Percentiles rank a stretch among this genome's conserved stretches.
These are phyloP conservation scores for Penicillium sp. DNA, from an alignment of 2,329 filamentous ascomycete genomes.

Conservation along the genomic window DNA sequence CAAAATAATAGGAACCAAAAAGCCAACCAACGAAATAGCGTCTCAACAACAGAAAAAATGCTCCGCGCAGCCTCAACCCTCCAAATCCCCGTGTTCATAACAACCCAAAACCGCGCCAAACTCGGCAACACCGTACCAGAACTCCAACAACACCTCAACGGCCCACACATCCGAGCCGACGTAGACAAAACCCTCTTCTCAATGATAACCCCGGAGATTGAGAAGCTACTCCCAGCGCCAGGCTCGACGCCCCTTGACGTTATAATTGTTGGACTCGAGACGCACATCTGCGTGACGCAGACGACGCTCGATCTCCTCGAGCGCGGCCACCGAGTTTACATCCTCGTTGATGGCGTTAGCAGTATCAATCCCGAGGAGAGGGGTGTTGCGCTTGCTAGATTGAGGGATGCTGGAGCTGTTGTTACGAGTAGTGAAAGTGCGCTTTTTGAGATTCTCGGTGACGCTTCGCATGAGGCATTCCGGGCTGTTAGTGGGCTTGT, in stretches of 20 bases:
- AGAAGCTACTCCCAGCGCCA: conserved; percentile 35
- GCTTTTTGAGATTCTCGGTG: conserved; percentile 85
- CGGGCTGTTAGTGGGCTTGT: conserved; percentile 71
- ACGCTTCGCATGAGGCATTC: conserved; percentile 71
- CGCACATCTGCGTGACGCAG: conserved; percentile 92
- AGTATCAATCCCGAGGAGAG: conserved; percentile 84
- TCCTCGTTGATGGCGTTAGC: conserved; percentile 86
- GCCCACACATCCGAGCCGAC: conserved; percentile 53
- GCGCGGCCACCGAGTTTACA: conserved; percentile 76
- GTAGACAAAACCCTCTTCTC: conserved; percentile 88
- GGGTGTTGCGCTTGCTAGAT: conserved; percentile 70
- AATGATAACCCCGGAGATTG: conserved; percentile 75
- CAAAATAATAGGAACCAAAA: neutral
- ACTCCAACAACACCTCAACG: conserved; percentile 54
- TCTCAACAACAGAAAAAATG: conserved; percentile 68
- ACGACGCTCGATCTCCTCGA: conserved; percentile 78
- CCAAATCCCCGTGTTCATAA: conserved; percentile 75
- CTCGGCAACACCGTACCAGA: conserved; percentile 80
- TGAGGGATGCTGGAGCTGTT: conserved; percentile 72
- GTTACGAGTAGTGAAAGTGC: conserved; percentile 88
- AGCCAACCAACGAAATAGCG: conserved; percentile 42
- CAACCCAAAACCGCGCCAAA: conserved; percentile 77
- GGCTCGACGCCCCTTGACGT: conserved; percentile 54
- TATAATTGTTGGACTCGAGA: conserved; percentile 86
- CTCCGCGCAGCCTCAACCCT: conserved; percentile 55